These are phyloP conservation scores for Paramecium pentaurelia DNA, from an alignment of 73 alveolate species.

Conservation along the genomic window DNA sequence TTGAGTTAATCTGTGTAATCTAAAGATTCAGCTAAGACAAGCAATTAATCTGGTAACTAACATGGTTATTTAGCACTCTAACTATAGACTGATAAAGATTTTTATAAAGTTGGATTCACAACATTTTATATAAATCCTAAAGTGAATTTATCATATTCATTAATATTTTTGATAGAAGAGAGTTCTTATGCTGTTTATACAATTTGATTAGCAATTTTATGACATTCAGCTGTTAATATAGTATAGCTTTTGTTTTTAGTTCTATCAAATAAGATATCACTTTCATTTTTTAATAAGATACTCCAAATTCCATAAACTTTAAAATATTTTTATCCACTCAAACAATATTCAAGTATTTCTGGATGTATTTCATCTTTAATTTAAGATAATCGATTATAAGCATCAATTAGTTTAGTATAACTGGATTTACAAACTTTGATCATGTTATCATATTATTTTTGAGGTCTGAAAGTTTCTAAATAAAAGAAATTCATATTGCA, in stretches of 20 bases:
- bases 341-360: conserved; percentile 3
- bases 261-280: neutral
- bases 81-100: neutral
- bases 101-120: neutral
- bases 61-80: neutral
- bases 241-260: neutral
- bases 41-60: neutral
- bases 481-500: conserved; percentile 24
- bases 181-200: neutral
- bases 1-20: neutral
- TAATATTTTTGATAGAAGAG: neutral
- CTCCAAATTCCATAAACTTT: conserved; percentile 15
- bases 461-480: neutral
- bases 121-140: neutral
- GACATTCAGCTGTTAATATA: neutral
- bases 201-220: neutral
- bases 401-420: conserved; percentile 3
- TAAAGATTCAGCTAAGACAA: neutral
- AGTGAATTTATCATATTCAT: neutral
- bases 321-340: neutral
- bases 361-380: neutral
- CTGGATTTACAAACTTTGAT: neutral
- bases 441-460: conserved; percentile 5
- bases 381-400: neutral
- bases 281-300: neutral